Conservation (phyloP, 345 rosid species). For the Noccaea caerulescens region DNA sequence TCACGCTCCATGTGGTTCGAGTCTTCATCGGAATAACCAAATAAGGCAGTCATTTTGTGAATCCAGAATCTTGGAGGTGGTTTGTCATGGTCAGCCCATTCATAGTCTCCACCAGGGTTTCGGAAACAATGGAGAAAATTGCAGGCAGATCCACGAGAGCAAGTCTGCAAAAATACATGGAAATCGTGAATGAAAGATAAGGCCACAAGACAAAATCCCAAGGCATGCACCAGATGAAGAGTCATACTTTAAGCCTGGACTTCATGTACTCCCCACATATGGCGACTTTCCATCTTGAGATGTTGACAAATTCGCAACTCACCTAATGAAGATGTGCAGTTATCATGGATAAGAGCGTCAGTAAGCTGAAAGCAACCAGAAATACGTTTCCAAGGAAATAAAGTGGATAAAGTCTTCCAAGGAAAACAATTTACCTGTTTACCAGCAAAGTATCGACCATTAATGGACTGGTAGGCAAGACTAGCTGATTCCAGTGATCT, state of each 20-base stretch:
- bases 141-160: constrained; percentile 92
- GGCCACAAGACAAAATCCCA: constrained; percentile 17
- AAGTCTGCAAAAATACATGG: constrained; percentile 54
- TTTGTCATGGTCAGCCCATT: constrained; percentile 97
- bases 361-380: constrained; percentile 17
- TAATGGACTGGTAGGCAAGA: constrained; percentile 64
- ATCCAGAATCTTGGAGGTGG: constrained; percentile 93
- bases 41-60: constrained; percentile 76
- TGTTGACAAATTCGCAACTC: constrained; percentile 81
- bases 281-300: constrained; percentile 90
- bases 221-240: constrained; percentile 14
- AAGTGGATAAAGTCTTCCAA: constrained; percentile 12
- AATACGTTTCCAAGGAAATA: constrained; percentile 2
- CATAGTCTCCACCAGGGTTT: constrained; percentile 97
- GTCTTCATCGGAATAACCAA: constrained; percentile 70
- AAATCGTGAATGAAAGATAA: constrained; percentile 25
- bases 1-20: constrained; percentile 51
- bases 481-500: constrained; percentile 80
- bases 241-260: constrained; percentile 72
- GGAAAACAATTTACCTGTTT: constrained; percentile 66
- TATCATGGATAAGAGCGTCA: constrained; percentile 23
- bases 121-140: constrained; percentile 95
- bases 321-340: constrained; percentile 53
- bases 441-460: constrained; percentile 95
- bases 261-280: constrained; percentile 97